A percentile compares a stretch with the other conserved stretches of the same genome.
phyloP scores from a whole-genome alignment of 139 green algal species.

The Chlamydomonas applanata region DNA sequence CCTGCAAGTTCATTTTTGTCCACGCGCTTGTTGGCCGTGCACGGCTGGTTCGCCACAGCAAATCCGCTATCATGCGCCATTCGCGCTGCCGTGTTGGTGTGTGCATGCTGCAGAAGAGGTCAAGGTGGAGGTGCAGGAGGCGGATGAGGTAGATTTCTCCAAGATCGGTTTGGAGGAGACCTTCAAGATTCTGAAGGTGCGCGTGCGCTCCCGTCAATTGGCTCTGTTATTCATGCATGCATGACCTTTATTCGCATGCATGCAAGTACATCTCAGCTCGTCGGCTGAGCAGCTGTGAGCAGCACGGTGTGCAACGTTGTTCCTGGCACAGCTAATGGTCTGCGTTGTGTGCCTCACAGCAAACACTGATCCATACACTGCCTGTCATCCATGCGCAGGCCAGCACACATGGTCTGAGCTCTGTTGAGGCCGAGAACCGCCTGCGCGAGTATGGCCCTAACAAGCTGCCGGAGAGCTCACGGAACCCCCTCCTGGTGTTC shows the following conservation, averaged over 20 bases:
- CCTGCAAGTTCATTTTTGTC: no score
- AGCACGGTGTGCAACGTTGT: no score
- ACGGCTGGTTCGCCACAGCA: no score
- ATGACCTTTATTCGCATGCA: not conserved
- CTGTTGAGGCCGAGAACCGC: slow-evolving; percentile 47
- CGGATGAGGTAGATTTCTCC: slow-evolving; percentile 69
- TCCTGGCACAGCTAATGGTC: no score
- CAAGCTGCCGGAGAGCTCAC: slow-evolving; percentile 69
- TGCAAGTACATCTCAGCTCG: not conserved
- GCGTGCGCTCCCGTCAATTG: not conserved
- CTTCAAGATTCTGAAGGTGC: slow-evolving; percentile 51
- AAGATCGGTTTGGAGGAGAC: slow-evolving; percentile 59
- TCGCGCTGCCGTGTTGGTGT: no score
- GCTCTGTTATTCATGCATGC: not conserved
- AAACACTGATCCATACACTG: not conserved
- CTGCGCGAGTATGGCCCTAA: slow-evolving; percentile 76
- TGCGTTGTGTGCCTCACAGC: not conserved
- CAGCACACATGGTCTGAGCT: slow-evolving; percentile 45
- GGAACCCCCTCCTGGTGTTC: slow-evolving; percentile 67
- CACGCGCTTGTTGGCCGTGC: no score
- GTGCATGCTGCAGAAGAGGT: slow-evolving; percentile 7
- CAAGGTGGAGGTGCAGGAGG: slow-evolving; percentile 35
- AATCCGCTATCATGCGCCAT: no score
- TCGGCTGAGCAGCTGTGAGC: not conserved
- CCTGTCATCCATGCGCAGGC: slow-evolving; percentile 13